Evolutionary conservation across 768 basidiomycete genomes (phyloP).

Genomic region (Cystobasidium onofrii): DNA sequence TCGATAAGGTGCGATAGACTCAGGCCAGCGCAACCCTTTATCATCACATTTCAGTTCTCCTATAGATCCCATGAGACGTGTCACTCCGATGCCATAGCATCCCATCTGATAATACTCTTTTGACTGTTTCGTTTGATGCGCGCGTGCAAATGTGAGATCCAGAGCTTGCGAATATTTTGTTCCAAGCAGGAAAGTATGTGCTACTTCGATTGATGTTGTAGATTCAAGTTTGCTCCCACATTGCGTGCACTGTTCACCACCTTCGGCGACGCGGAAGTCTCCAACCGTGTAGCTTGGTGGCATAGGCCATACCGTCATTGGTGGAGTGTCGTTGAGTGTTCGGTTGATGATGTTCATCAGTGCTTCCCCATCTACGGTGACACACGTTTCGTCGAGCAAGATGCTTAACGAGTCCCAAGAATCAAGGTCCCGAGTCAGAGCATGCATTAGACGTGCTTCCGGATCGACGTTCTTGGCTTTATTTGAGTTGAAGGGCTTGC

Average conservation of each 20-base stretch:
- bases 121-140: not conserved
- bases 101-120: constrained; percentile 31
- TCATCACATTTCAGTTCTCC: constrained; percentile 24
- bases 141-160: constrained; percentile 13
- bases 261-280: constrained; percentile 23
- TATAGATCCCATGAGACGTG: constrained; percentile 27
- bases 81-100: constrained; percentile 34
- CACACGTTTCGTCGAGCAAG: constrained; percentile 23
- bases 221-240: constrained; percentile 2
- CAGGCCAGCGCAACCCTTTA: constrained; percentile 32
- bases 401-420: constrained; percentile 8
- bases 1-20: constrained; percentile 19
- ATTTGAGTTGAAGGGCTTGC: not conserved
- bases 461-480: constrained; percentile 2
- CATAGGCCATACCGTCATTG: constrained; percentile 11
- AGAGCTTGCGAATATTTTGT: constrained; percentile 32
- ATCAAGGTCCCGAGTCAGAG: constrained; percentile 10
- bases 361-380: constrained; percentile 10
- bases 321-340: not conserved
- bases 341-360: not conserved
- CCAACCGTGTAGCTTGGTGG: constrained; percentile 16
- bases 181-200: constrained; percentile 34
- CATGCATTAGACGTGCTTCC: not conserved
- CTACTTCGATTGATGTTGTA: constrained; percentile 31
- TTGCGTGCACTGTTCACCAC: constrained; percentile 11